phyloP scores from a whole-genome alignment of 495 filamentous ascomycete species.

The Lentithecium fluviatile region DNA sequence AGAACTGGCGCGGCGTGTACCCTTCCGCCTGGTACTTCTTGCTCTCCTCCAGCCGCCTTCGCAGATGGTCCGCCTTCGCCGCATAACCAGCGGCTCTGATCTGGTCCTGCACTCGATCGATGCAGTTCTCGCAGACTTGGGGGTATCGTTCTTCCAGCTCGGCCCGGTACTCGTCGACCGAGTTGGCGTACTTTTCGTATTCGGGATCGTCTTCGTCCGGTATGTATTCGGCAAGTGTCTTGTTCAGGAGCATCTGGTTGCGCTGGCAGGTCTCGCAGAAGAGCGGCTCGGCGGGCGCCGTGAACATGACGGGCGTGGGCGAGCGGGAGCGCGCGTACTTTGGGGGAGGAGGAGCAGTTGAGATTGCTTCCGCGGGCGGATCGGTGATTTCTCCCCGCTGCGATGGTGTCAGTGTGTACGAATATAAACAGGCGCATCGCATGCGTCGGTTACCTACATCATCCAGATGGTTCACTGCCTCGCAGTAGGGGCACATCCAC shows the following conservation, averaged over 20 bases:
- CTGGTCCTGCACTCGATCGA: conserved; percentile 61
- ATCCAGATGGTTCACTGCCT: conserved; percentile 70
- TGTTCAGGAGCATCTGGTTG: conserved; percentile 75
- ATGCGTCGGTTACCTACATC: conserved; percentile 46
- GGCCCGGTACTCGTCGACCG: conserved; percentile 60
- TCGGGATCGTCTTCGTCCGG: conserved; percentile 64
- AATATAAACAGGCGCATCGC: neutral
- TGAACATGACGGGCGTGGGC: conserved; percentile 38
- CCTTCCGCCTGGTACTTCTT: conserved; percentile 42
- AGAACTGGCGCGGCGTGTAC: conserved; percentile 42
- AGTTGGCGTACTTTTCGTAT: conserved; percentile 57
- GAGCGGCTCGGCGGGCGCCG: conserved; percentile 48
- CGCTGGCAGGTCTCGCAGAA: conserved; percentile 79
- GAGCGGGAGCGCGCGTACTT: conserved; percentile 39
- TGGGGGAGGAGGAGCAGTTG: conserved; percentile 33
- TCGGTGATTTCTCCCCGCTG: conserved; percentile 85
- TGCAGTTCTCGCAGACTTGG: conserved; percentile 76
- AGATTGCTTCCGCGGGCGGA: conserved; percentile 58
- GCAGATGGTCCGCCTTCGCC: conserved; percentile 73
- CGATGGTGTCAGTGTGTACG: conserved; percentile 16
- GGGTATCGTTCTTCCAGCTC: conserved; percentile 75
- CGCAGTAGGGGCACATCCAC: conserved; percentile 41
- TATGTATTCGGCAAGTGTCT: conserved; percentile 66
- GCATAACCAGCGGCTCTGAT: conserved; percentile 69
- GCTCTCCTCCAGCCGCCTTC: conserved; percentile 68